Evolutionary conservation across 148 eudicot genomes (phyloP).

Genomic region (Heliosperma pusillum): DNA sequence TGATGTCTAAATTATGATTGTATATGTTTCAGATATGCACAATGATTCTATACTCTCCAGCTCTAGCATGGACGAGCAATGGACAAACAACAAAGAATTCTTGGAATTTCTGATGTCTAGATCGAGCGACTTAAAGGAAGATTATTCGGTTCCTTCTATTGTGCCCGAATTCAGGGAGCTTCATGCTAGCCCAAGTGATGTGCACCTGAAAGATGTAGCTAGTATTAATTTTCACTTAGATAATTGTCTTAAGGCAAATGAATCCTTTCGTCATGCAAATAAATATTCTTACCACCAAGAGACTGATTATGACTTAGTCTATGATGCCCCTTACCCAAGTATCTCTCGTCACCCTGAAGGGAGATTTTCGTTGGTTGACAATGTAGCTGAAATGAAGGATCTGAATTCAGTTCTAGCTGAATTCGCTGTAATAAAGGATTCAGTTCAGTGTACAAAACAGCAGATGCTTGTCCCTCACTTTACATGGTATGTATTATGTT

Average conservation of each 20-base stretch:
- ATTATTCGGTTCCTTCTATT: constrained; percentile 36
- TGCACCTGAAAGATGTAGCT: constrained; percentile 30
- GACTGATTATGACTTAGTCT: constrained; percentile 30
- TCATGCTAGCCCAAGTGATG: constrained; percentile 27
- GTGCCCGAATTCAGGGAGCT: constrained; percentile 44
- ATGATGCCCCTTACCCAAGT: too few species aligned
- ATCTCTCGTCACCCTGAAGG: too few species aligned
- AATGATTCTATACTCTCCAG: constrained; percentile 36
- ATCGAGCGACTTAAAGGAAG: constrained; percentile 36
- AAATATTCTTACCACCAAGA: constrained; percentile 30
- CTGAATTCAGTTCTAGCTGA: constrained; percentile 43
- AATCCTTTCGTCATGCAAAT: constrained; percentile 39
- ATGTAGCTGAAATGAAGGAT: constrained; percentile 45
- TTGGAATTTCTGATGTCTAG: constrained; percentile 46
- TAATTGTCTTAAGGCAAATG: constrained; percentile 17
- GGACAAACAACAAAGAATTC: constrained; percentile 38
- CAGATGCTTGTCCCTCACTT: constrained; percentile 60
- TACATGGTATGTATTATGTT: constrained; percentile 40
- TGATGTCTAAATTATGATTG: neutral
- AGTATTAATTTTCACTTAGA: constrained; percentile 18
- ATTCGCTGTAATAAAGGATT: constrained; percentile 37
- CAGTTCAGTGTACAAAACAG: constrained; percentile 35
- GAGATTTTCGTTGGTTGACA: constrained; percentile 30
- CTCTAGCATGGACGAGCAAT: constrained; percentile 48
- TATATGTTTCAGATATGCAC: constrained; percentile 42